A percentile compares a stretch with the other conserved stretches of the same genome.
These are phyloP conservation scores for Cordyceps pruinosa DNA, from an alignment of 2,329 filamentous ascomycete genomes.

Conservation along the genomic window DNA sequence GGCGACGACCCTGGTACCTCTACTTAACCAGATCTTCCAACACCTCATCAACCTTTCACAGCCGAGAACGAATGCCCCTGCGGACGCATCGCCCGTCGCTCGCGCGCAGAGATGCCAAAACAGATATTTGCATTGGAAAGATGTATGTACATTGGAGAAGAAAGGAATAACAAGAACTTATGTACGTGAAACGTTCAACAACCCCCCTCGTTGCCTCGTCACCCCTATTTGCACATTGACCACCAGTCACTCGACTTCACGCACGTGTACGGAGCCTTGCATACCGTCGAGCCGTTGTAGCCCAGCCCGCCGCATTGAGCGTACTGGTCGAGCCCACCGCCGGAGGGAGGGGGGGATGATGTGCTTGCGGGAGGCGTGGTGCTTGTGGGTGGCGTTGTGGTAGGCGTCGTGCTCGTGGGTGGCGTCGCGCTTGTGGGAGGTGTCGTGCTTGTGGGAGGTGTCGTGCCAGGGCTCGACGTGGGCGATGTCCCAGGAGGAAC, in stretches of 20 bases:
- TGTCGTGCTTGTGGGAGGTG: neutral
- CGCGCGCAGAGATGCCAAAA: neutral
- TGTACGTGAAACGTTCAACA: neutral
- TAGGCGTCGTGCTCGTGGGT: neutral
- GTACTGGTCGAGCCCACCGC: conserved; percentile 18
- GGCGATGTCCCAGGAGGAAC: neutral
- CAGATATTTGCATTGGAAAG: neutral
- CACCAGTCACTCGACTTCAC: conserved; percentile 17
- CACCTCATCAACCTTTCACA: no score
- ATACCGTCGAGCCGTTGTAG: conserved; percentile 18
- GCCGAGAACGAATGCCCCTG: neutral
- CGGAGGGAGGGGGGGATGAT: conserved; percentile 10
- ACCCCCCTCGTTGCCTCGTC: neutral
- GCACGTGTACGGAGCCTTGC: conserved; percentile 20
- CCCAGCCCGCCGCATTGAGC: conserved; percentile 21
- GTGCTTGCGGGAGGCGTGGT: neutral
- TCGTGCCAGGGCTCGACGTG: neutral
- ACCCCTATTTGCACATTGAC: conserved; percentile 16
- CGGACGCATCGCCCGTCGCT: neutral
- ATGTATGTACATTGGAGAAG: neutral
- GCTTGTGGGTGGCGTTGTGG: no score
- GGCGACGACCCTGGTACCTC: neutral
- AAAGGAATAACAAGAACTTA: neutral
- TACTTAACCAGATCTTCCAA: no score
- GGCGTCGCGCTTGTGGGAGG: neutral